phyloP scores from a whole-genome alignment of 768 basidiomycete genomes.

The Obba rivulosa region DNA sequence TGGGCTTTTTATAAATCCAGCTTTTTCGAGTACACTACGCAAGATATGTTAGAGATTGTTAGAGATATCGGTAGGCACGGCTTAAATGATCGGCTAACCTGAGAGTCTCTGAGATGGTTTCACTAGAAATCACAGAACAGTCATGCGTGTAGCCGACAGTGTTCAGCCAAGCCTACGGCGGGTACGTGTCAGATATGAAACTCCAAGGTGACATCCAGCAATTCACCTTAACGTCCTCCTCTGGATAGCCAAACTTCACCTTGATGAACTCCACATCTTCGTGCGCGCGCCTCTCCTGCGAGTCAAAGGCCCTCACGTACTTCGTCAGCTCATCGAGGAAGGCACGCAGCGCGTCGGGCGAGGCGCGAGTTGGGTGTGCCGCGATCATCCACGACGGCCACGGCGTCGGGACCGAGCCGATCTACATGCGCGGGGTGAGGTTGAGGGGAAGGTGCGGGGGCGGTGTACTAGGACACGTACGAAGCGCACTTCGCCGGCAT shows the following conservation, averaged over 20 bases:
- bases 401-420: slow-evolving; percentile 83
- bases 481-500: slow-evolving; percentile 76
- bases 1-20: slow-evolving; percentile 62
- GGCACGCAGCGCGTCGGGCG: slow-evolving; percentile 37
- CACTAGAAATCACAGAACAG: slow-evolving; percentile 56
- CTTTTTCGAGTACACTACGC: slow-evolving; percentile 63
- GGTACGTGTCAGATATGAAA: not conserved
- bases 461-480: slow-evolving; percentile 40
- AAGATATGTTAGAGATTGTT: not conserved
- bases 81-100: slow-evolving; percentile 38
- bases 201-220: not conserved
- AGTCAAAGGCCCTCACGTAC: slow-evolving; percentile 65
- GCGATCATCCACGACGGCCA: slow-evolving; percentile 98
- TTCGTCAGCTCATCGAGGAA: slow-evolving; percentile 64
- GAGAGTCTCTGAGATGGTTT: slow-evolving; percentile 66
- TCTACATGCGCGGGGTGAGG: slow-evolving; percentile 36
- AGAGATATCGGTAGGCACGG: not conserved
- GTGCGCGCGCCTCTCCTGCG: slow-evolving; percentile 46
- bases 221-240: slow-evolving; percentile 71
- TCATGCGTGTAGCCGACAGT: slow-evolving; percentile 72
- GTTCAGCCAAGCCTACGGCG: slow-evolving; percentile 69
- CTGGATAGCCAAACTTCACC: slow-evolving; percentile 72
- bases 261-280: slow-evolving; percentile 72
- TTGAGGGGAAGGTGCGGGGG: not conserved
- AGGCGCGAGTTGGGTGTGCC: slow-evolving; percentile 66